Percentiles rank a stretch among this genome's conserved stretches.
These are phyloP conservation scores for Chlamydomonas reinhardtii DNA, from an alignment of 163 green algal genomes.

Conservation along the genomic window DNA sequence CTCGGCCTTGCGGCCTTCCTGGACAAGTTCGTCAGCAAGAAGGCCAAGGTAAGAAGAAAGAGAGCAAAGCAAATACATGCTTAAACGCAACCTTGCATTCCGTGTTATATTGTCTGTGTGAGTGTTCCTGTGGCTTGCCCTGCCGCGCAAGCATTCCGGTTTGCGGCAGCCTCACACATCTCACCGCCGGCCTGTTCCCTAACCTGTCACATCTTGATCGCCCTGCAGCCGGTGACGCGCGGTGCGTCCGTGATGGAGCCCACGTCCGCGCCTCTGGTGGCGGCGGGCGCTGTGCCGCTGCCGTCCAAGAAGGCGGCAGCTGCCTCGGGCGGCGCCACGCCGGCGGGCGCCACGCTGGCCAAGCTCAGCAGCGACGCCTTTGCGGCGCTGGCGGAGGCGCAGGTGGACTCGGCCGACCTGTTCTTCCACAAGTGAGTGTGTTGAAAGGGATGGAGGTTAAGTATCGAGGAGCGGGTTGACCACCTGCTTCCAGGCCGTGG, in stretches of 20 bases:
- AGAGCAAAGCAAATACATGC: too few relatives aligned
- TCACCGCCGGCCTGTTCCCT: too few relatives aligned
- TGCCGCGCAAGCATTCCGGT: too few relatives aligned
- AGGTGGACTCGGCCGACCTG: constrained; percentile 75
- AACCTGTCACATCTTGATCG: too few relatives aligned
- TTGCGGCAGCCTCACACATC: too few relatives aligned
- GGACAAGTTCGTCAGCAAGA: constrained; percentile 93
- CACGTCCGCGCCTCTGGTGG: constrained; percentile 20
- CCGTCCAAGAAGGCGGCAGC: not conserved
- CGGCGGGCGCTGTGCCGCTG: not conserved
- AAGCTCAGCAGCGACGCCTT: constrained; percentile 68
- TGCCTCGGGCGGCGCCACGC: not conserved
- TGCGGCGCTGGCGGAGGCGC: constrained; percentile 67
- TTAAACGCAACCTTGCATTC: too few relatives aligned
- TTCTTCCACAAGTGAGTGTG: constrained; percentile 84
- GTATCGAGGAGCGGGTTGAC: too few relatives aligned
- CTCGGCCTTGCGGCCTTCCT: constrained; percentile 88
- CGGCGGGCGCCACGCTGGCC: not conserved
- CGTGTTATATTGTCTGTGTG: too few relatives aligned
- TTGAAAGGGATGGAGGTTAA: not conserved
- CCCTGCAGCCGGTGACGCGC: constrained; percentile 61
- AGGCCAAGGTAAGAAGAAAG: constrained; percentile 92
- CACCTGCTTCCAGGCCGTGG: too few relatives aligned
- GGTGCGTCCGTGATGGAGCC: constrained; percentile 87
- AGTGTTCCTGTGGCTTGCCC: not conserved